These are phyloP conservation scores for Nymphaea thermarum DNA, from an alignment of 164 flowering plant species.

Conservation along the genomic window DNA sequence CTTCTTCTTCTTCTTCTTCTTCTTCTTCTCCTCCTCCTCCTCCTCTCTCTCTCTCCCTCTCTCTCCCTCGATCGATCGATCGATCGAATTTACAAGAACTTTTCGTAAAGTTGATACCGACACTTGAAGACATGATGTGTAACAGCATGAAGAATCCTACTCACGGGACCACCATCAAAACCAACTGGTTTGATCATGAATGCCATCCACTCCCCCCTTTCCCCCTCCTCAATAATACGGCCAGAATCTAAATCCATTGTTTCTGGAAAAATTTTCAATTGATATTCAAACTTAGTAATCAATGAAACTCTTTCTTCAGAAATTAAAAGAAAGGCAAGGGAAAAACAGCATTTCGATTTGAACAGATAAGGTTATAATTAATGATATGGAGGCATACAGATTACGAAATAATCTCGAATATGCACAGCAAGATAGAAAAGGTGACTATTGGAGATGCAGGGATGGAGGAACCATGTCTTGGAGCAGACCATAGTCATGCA, in stretches of 20 bases:
- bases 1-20: too few species aligned
- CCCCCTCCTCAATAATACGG: too few species aligned
- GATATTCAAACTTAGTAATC: too few species aligned
- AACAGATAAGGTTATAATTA: constrained; percentile 6
- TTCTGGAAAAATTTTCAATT: too few species aligned
- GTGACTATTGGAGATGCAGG: constrained; percentile 5
- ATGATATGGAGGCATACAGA: constrained; percentile 7
- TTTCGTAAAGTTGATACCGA: neutral
- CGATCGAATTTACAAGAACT: neutral
- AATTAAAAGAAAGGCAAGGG: too few species aligned
- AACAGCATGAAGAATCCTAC: constrained; percentile 1
- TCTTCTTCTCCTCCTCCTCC: neutral
- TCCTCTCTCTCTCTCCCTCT: neutral
- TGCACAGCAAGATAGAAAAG: constrained; percentile 5
- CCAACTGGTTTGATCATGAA: constrained; percentile 9
- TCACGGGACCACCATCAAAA: constrained; percentile 2
- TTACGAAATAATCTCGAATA: constrained; percentile 1
- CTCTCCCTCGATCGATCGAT: neutral
- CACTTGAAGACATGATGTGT: neutral
- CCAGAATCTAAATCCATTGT: too few species aligned
- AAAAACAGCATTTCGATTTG: neutral
- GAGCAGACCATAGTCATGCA: constrained; percentile 38
- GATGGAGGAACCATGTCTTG: constrained; percentile 38
- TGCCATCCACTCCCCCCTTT: constrained; percentile 4
- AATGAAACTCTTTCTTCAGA: too few species aligned